These are phyloP conservation scores for Ramaria sp. DNA, from an alignment of 768 basidiomycete species.

Conservation along the genomic window DNA sequence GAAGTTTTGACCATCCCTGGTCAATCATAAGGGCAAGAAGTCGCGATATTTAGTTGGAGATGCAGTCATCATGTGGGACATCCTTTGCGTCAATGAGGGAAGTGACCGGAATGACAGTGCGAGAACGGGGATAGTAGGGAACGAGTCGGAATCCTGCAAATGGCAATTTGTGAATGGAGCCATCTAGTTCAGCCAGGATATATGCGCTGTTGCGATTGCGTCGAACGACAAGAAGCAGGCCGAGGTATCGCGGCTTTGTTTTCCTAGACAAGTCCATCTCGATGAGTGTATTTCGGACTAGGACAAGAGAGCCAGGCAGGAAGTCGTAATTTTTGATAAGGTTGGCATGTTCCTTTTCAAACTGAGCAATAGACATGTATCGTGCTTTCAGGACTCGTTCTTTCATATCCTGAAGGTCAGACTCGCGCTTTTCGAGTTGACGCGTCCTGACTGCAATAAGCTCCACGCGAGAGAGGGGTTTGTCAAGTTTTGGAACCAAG, in stretches of 20 bases:
- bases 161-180: slow-evolving; percentile 11
- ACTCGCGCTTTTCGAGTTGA: slow-evolving; percentile 10
- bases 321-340: neutral
- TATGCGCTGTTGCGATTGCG: slow-evolving; percentile 17
- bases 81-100: neutral
- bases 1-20: too few relatives aligned
- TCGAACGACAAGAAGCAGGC: slow-evolving; percentile 18
- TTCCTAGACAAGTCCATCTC: slow-evolving; percentile 17
- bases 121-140: slow-evolving; percentile 15
- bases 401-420: neutral
- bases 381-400: neutral
- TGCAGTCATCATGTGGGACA: neutral
- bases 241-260: slow-evolving; percentile 16
- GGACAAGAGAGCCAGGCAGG: slow-evolving; percentile 15
- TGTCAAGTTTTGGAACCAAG: slow-evolving; percentile 11
- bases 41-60: too few relatives aligned
- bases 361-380: neutral
- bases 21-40: too few relatives aligned
- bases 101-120: slow-evolving; percentile 3
- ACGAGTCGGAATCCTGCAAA: slow-evolving; percentile 17
- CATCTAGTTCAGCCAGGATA: slow-evolving; percentile 19
- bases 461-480: slow-evolving; percentile 9
- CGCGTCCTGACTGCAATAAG: slow-evolving; percentile 9
- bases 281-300: slow-evolving; percentile 9
- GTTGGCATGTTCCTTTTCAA: neutral